Base-by-base conservation (phyloP, 805 yeast species). In the Teunomyces gatunensis region DNA sequence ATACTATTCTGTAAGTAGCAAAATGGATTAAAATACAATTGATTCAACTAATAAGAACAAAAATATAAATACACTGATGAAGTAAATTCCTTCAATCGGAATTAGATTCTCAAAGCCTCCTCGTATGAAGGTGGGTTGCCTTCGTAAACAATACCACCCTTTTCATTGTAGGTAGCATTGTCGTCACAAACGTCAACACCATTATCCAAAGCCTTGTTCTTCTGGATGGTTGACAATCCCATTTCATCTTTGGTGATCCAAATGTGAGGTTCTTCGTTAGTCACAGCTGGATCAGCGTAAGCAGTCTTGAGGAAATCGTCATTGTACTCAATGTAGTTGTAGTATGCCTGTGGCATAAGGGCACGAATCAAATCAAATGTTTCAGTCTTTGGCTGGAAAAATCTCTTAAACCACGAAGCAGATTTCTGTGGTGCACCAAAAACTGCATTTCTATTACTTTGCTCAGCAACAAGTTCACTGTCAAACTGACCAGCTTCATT, bases 81-180 rank as follows among this genome's bases (percentile, higher is more conserved):
- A 27, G 10, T 6, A 44, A 7, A 29, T n/a, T 11, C 17, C 43
- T 15, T 21, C 21, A 6, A 25, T 23, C 12, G 27, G 17, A 40
- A 44, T 53, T 61, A 74, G 30, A 67, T 60, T 50, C 65, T 72
- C 49, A 76, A 59, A 32, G 74, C 72, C 54, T 73, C 78, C 56
- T 80, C 84, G 61, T 80, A 86, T 42, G 79, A 79, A 3, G 94
- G 94, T 44, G 94, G 94, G 45, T 81, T 79, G 34, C 85, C 88
- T 23, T 78, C 70, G 55, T 74, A 83, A 5, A 61, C 63, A 17
- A 78, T 65, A 45, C 71, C 71, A 37, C 82, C 84, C 69, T 83
- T 80, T 39, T 81, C 89, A 54, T 81, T 75, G 51, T 73, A 77
- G 4, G 66, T 62, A 5, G 94, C 83, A 54, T 79, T 73, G 13